These are phyloP conservation scores for Leccinum aurantiacum DNA, from an alignment of 768 basidiomycete species.

Conservation along the genomic window DNA sequence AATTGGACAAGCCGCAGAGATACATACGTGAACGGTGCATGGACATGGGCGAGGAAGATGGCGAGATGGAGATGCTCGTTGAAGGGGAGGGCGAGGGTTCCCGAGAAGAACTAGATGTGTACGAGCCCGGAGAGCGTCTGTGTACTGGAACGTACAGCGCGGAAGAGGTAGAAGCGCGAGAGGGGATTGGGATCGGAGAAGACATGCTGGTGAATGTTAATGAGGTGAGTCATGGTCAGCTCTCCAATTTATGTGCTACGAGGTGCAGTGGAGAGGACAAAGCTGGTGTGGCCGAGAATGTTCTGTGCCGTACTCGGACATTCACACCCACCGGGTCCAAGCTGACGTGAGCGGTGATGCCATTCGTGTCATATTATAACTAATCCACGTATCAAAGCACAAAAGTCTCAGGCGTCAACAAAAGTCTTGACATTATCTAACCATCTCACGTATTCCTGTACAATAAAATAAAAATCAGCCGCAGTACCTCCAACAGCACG, in stretches of 20 bases:
- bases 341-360: conserved; percentile 25
- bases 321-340: background rate
- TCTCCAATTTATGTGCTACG: background rate
- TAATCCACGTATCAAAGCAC: background rate
- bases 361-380: conserved; percentile 5
- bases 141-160: conserved; percentile 43
- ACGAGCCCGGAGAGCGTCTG: conserved; percentile 30
- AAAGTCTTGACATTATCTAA: conserved; percentile 79
- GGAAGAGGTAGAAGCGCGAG: conserved; percentile 6
- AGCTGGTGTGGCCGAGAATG: conserved; percentile 13
- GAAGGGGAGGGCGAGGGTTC: conserved; percentile 15
- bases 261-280: background rate
- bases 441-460: conserved; percentile 91
- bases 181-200: conserved; percentile 21
- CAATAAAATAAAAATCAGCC: conserved; percentile 6
- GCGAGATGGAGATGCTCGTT: conserved; percentile 8
- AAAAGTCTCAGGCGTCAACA: conserved; percentile 54
- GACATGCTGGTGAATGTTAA: conserved; percentile 23
- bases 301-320: conserved; percentile 12
- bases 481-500: conserved; percentile 1
- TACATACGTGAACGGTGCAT: conserved; percentile 3
- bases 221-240: background rate
- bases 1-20: background rate
- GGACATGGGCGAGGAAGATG: background rate
- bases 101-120: conserved; percentile 16